These are phyloP conservation scores for Anisogramma anomala DNA, from an alignment of 2,329 filamentous ascomycete species.

Conservation along the genomic window DNA sequence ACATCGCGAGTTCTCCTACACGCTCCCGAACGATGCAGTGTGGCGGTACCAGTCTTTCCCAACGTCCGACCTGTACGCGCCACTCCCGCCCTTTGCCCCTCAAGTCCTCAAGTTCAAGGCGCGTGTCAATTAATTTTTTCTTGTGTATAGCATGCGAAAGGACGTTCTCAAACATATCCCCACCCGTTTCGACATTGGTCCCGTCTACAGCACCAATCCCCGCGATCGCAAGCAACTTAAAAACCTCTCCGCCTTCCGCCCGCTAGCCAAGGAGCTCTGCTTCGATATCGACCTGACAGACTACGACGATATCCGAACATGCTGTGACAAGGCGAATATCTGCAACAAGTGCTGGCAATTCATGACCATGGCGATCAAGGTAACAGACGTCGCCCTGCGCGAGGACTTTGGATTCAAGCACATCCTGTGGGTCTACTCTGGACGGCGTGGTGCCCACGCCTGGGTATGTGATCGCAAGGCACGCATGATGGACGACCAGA, in stretches of 20 bases:
- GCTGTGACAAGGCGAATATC: constrained; percentile 87
- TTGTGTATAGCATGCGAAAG: constrained; percentile 66
- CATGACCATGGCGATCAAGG: constrained; percentile 95
- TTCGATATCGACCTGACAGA: constrained; percentile 99
- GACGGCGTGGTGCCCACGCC: constrained; percentile 89
- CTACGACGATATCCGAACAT: constrained; percentile 93
- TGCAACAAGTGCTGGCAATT: constrained; percentile 94
- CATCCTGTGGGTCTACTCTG: constrained; percentile 97
- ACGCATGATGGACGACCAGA: constrained; percentile 72
- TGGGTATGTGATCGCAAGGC: constrained; percentile 94
- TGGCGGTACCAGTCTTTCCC: constrained; percentile 71
- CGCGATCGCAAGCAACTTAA: constrained; percentile 81
- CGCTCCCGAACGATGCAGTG: constrained; percentile 83
- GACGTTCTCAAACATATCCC: constrained; percentile 82
- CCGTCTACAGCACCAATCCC: constrained; percentile 90
- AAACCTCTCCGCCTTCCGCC: constrained; percentile 71
- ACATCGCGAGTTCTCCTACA: constrained; percentile 93
- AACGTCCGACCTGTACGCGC: constrained; percentile 39
- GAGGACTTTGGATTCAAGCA: constrained; percentile 96
- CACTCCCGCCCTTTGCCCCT: background rate
- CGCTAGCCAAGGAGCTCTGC: constrained; percentile 84
- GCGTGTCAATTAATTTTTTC: no score
- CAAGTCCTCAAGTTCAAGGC: no score
- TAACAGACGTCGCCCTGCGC: constrained; percentile 72
- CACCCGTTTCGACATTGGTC: constrained; percentile 93